Percentiles rank a stretch among this genome's conserved stretches.
Evolutionary conservation across 2,329 filamentous ascomycete genomes (phyloP).

Genomic region (Coleophoma cylindrospora): DNA sequence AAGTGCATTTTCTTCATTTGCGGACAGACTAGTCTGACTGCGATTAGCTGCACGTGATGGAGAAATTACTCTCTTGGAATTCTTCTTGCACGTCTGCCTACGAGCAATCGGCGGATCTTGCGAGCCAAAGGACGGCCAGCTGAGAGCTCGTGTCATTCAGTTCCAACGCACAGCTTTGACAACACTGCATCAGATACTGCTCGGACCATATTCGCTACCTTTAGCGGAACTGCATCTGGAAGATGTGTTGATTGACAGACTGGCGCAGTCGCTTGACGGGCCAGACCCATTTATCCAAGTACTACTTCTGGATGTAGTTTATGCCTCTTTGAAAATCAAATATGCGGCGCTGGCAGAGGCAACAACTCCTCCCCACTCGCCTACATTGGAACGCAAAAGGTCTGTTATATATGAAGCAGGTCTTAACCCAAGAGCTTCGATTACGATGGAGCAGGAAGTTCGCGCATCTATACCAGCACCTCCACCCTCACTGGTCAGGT

Average conservation of each 20-base stretch:
- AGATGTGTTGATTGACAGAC: slow-evolving; percentile 61
- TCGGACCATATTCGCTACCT: slow-evolving; percentile 54
- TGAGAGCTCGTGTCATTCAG: slow-evolving; percentile 51
- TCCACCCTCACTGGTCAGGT: slow-evolving; percentile 71
- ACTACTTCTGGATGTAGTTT: slow-evolving; percentile 72
- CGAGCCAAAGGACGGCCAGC: slow-evolving; percentile 28
- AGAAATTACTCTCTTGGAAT: slow-evolving; percentile 59
- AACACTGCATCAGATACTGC: slow-evolving; percentile 64
- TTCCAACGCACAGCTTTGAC: slow-evolving; percentile 68
- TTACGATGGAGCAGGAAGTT: slow-evolving; percentile 36
- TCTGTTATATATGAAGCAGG: slow-evolving; percentile 20
- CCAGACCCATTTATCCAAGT: slow-evolving; percentile 70
- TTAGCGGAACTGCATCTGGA: slow-evolving; percentile 65
- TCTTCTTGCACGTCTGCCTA: slow-evolving; percentile 63
- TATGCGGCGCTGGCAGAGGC: slow-evolving; percentile 28
- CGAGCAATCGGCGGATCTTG: slow-evolving; percentile 49
- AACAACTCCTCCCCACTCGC: slow-evolving; percentile 14
- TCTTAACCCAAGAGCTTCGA: slow-evolving; percentile 36
- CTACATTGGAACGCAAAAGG: slow-evolving; percentile 20
- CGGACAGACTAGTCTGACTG: slow-evolving; percentile 7
- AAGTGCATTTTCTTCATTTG: slow-evolving; percentile 26
- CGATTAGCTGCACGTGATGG: slow-evolving; percentile 44
- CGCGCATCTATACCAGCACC: slow-evolving; percentile 45
- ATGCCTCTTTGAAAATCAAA: slow-evolving; percentile 65
- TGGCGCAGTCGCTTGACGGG: slow-evolving; percentile 54